Base-by-base conservation (phyloP, 805 yeast species). In the Metschnikowia kunwiensis region DNA sequence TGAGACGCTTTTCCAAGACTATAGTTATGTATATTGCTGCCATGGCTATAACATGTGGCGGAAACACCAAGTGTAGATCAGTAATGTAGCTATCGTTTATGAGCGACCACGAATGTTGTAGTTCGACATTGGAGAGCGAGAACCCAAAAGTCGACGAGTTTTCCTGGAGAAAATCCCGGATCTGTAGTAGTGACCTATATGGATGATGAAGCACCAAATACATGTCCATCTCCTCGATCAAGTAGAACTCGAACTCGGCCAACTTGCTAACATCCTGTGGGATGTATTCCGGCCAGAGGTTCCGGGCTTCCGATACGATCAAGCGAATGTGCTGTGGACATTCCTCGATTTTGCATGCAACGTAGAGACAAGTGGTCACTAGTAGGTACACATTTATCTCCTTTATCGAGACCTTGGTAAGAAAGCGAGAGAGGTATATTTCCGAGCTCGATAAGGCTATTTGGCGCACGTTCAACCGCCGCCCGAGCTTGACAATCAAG, bases 301-400 rank as follows among this genome's bases (percentile, higher is more conserved):
- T 82, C 35, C 96, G 65, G 2, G 97, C 93, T 55, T 91, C 97
- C 13, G 80, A 72, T 15, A 86, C 76, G 7, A 93, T 72, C 1
- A 89, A 77, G 37, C 96, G 65, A 7, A 93, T 87, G 55, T 93
- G 97, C 53, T 85, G 95, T 1, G 98, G 97, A 49, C 86, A 82
- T 59, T 93, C 98, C 58, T 93, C 97, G 22, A 88, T 83, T 56
- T 93, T 91, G 63, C 96, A 84, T 0, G 97, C 89, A 20, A 93
- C 70, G 53, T 93, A 93, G 2, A 91, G 71, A 47, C 93, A 80
- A 0, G 97, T 80, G 0, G 98, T 79, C 8, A 87, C 82, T 37
- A 89, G 60, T 27, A 88, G 61, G 53, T 88, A 91, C 1, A 85
- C 65, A 54, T 93, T 93, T 38, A 88, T 74, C 55, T 93, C 98